Evolutionary conservation across 805 yeast species (phyloP), one percentile per base, ranked within the genome.

Genomic region (Wickerhamomyces xylosicus): DNA sequence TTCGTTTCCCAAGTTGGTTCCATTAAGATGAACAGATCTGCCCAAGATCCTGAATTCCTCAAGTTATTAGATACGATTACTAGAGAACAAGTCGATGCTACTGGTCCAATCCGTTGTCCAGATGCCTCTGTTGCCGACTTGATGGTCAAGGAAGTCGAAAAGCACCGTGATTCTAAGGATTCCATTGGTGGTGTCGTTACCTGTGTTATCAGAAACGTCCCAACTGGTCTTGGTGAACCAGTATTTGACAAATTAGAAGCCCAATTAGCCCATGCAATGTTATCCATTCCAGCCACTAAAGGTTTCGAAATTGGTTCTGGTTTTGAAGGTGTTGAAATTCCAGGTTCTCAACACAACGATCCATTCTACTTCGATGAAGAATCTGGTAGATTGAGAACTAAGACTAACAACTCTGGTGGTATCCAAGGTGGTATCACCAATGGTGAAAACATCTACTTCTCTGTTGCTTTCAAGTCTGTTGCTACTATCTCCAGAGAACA

Each of bases 291-390:
- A 17, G 97, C 98, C 34, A 85, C 97, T 35, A 92, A 92, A 65
- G 98, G 97, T 28, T 92, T 92, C 53, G 98, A 92, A 67, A 79
- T 92, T 53, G 98, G 98, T 39, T 85, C 96, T 22, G 98, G 98
- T 13, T 92, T 92, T 56, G 72, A 74, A 34, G 98, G 98, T 49
- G 84, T 94, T 37, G 68, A 71, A 41, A 76, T 90, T 48, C 90
- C 94, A 37, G 98, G 98, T 19, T 89, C 97, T 13, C 62, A 81
- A 63, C 98, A 92, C 67, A 92, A 92, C 53, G 98, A 92, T 63
- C 71, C 89, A 25, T 92, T 92, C 58, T 67, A 64, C 55, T 70
- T 61, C 47, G 85, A 77, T 52, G 76, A 69, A 41, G 67, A 68
- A 19, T 58, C 72, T 11, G 76, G 79, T 20, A 72, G 70, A 54